A percentile compares a stretch with the other conserved stretches of the same genome.
These are phyloP conservation scores for Cryptococcus sp. DNA, from an alignment of 1,284 basidiomycete genomes.

Conservation along the genomic window DNA sequence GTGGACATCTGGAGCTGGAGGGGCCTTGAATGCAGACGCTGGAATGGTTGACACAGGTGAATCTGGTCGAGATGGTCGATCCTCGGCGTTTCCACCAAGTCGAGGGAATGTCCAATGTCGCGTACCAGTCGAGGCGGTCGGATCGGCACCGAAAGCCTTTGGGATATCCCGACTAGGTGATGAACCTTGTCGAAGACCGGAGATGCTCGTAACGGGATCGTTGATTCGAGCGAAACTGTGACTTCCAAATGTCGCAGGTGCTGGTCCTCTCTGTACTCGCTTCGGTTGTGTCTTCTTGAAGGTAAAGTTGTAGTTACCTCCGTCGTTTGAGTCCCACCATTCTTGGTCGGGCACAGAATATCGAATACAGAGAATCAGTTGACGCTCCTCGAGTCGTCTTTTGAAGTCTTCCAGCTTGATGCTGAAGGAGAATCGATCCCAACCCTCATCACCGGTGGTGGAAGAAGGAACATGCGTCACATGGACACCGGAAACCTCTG, in stretches of 20 bases:
- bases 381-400: slow-evolving; percentile 60
- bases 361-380: slow-evolving; percentile 62
- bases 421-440: slow-evolving; percentile 51
- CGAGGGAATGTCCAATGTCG: slow-evolving; percentile 37
- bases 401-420: slow-evolving; percentile 73
- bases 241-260: slow-evolving; percentile 11
- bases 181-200: slow-evolving; percentile 19
- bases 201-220: slow-evolving; percentile 8
- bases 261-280: slow-evolving; percentile 18
- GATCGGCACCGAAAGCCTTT: slow-evolving; percentile 19
- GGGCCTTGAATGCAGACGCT: slow-evolving; percentile 31
- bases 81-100: slow-evolving; percentile 7
- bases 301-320: slow-evolving; percentile 49
- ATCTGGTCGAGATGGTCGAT: slow-evolving; percentile 14
- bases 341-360: slow-evolving; percentile 52
- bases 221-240: slow-evolving; percentile 12
- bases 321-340: slow-evolving; percentile 52
- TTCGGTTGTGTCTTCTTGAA: slow-evolving; percentile 44
- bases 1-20: slow-evolving; percentile 40
- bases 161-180: slow-evolving; percentile 21
- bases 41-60: slow-evolving; percentile 29
- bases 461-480: slow-evolving; percentile 44
- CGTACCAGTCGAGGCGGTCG: slow-evolving; percentile 11
- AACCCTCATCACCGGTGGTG: slow-evolving; percentile 45
- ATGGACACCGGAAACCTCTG: slow-evolving; percentile 50